Evolutionary conservation across 1,284 basidiomycete genomes (phyloP).

Genomic region (Leccinum huronense): DNA sequence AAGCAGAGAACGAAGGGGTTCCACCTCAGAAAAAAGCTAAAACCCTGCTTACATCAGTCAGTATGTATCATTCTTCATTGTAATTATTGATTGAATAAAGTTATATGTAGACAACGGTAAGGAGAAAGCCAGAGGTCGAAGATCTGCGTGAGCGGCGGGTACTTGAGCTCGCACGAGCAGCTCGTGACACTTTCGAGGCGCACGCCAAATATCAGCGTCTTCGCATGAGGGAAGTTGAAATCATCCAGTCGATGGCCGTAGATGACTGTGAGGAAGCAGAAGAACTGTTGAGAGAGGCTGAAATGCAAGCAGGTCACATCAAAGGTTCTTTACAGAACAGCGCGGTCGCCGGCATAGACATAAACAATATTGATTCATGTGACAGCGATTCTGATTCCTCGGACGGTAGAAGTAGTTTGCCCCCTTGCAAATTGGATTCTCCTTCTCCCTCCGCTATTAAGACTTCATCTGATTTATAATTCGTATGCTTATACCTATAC

Average conservation of each 20-base stretch:
- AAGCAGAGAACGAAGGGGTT: too few relatives aligned
- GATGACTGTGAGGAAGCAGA: neutral
- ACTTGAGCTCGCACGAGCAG: neutral
- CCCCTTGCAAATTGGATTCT: too few relatives aligned
- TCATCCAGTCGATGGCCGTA: neutral
- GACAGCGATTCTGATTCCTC: too few relatives aligned
- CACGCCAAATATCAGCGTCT: neutral
- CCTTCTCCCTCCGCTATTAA: too few relatives aligned
- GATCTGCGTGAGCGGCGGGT: neutral
- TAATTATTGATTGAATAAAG: neutral
- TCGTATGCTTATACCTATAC: too few relatives aligned
- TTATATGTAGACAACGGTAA: neutral
- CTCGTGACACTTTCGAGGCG: neutral
- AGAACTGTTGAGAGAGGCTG: neutral
- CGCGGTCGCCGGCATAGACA: too few relatives aligned
- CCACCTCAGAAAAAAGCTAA: neutral
- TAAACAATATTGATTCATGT: too few relatives aligned
- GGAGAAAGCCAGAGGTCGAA: neutral
- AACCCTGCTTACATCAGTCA: neutral
- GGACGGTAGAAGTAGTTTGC: too few relatives aligned
- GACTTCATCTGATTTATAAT: too few relatives aligned
- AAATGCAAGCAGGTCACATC: neutral
- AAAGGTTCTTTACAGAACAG: neutral
- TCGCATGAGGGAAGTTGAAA: neutral
- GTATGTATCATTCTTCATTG: neutral